phyloP scores from a whole-genome alignment of 768 basidiomycete species.

The Xerocomus brunneocitrinus region DNA sequence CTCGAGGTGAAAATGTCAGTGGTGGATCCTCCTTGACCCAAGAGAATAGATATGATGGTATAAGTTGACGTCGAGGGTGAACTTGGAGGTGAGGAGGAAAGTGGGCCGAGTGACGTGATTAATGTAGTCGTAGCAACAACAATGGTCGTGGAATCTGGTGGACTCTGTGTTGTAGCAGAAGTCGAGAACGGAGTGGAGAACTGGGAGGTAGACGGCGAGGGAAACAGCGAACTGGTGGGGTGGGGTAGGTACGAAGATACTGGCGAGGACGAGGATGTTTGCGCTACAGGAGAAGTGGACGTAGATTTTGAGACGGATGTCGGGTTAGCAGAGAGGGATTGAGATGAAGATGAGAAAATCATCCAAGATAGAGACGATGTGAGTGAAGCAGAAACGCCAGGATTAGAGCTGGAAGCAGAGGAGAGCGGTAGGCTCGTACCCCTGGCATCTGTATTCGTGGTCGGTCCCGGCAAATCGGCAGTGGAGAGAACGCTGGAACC shows the following conservation, averaged over 20 bases:
- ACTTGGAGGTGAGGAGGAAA: background rate
- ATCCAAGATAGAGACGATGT: background rate
- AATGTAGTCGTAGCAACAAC: constrained; percentile 16
- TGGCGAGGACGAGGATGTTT: background rate
- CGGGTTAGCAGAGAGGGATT: background rate
- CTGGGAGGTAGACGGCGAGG: background rate
- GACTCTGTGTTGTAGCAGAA: background rate
- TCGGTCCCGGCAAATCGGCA: background rate
- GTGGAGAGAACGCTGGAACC: background rate
- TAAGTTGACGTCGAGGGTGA: constrained; percentile 16
- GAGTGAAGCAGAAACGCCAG: constrained; percentile 6
- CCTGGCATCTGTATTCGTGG: constrained; percentile 10
- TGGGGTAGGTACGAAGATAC: background rate
- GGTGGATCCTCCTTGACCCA: constrained; percentile 9
- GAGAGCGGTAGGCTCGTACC: constrained; percentile 18
- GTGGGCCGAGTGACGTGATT: background rate
- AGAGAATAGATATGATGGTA: constrained; percentile 16
- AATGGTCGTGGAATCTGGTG: constrained; percentile 4
- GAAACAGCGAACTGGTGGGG: background rate
- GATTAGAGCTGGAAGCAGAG: constrained; percentile 14
- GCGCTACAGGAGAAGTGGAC: background rate
- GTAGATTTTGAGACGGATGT: background rate
- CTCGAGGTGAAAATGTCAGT: constrained; percentile 21
- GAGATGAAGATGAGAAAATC: background rate
- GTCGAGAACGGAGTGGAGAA: background rate